Evolutionary conservation across 2,329 filamentous ascomycete species (phyloP), one percentile per base, ranked within the genome.

Genomic region (Hysterium pulicare): DNA sequence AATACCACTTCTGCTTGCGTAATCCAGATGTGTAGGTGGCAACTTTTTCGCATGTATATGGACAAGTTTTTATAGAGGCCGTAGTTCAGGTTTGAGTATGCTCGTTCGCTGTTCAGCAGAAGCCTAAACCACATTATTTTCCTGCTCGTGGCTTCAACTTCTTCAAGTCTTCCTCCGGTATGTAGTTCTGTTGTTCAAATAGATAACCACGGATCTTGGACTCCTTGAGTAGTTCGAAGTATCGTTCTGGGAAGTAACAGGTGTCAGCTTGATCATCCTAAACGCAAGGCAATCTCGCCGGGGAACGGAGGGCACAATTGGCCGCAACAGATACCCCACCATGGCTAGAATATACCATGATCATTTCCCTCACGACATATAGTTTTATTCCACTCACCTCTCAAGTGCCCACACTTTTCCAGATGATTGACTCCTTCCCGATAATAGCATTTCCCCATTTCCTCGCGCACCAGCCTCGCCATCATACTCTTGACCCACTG

Each of bases 401-500:
- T 78, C 70, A 91, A 68, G 59, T 79, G 74, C 53, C 86, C 87
- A 69, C 87, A 93, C 73, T 91, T 93, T 77, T 91, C 87, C 67
- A 93, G 71, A 67, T 93, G 87, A 69, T 93, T 93, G 53, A 90
- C 86, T 43, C 87, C 88, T 71, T 93, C 86, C 55, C 81, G 77
- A 69, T 82, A 81, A 71, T 93, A 93, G 75, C 87, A 93, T 74
- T 89, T 91, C 69, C 83, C 78, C 73, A 93, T 74, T 75, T 93
- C 87, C 67, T 91, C 85, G 51, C 86, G 76, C 42, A 93, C 86
- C 50, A 93, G 72, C 48, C 87, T 78, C 44, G 85, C 86, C 87
- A 90, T 93, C 87, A 93, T 93, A 66, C 84, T 83, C 66, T 82
- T 83, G 46, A 93, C 86, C 88, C 88, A 93, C 74, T 93, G 87